These are phyloP conservation scores for Psidium friedrichsthalianum DNA, from an alignment of 345 rosid genomes.

Conservation along the genomic window DNA sequence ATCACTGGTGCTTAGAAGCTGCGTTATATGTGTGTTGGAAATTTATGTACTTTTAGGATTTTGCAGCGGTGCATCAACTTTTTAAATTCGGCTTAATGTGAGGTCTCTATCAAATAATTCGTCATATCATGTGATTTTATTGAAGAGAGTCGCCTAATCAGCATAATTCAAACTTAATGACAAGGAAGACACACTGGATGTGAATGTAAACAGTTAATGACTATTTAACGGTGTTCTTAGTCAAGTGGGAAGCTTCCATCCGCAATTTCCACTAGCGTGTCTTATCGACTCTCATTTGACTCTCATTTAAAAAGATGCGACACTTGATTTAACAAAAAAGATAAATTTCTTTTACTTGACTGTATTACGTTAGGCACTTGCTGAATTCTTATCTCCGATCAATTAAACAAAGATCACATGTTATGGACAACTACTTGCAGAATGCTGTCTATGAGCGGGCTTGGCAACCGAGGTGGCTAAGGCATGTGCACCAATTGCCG, in stretches of 20 bases:
- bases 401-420: too few relatives aligned
- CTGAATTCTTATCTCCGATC: neutral
- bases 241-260: neutral
- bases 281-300: neutral
- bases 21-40: neutral
- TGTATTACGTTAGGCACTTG: too few relatives aligned
- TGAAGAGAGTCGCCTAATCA: neutral
- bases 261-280: neutral
- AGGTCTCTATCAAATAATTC: neutral
- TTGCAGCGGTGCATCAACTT: neutral
- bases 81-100: neutral
- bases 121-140: neutral
- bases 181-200: neutral
- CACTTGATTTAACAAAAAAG: neutral
- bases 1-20: neutral
- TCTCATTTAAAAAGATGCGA: neutral
- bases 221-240: neutral
- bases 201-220: neutral
- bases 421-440: too few relatives aligned
- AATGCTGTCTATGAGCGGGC: neutral
- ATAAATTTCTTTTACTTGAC: neutral
- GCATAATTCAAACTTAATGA: neutral
- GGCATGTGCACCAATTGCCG: neutral
- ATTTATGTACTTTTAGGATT: neutral
- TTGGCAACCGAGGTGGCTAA: neutral